Evolutionary conservation across 345 rosid genomes (phyloP).

Genomic region (Dipteronia dyeriana): DNA sequence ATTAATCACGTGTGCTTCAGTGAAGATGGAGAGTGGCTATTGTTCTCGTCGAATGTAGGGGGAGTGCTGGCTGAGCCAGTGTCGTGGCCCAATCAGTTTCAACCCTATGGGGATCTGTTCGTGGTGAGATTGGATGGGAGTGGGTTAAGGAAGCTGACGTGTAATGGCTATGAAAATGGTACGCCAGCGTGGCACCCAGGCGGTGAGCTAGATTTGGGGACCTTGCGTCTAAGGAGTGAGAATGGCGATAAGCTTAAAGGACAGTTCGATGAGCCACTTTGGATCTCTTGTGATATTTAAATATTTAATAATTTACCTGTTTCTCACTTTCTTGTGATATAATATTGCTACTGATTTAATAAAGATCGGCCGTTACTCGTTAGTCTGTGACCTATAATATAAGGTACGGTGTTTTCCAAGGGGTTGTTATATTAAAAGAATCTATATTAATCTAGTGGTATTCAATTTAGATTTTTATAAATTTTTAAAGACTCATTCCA

Average conservation of each 20-base stretch:
- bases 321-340: background rate
- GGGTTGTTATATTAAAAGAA: too few species aligned
- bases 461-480: too few species aligned
- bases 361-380: too few species aligned
- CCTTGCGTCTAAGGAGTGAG: slow-evolving; percentile 30
- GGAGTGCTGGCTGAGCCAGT: slow-evolving; percentile 79
- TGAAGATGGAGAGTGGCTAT: slow-evolving; percentile 66
- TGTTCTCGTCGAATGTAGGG: slow-evolving; percentile 63
- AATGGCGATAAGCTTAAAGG: slow-evolving; percentile 54
- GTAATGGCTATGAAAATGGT: slow-evolving; percentile 81
- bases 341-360: background rate
- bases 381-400: too few species aligned
- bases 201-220: slow-evolving; percentile 31
- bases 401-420: too few species aligned
- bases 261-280: slow-evolving; percentile 63
- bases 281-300: slow-evolving; percentile 64
- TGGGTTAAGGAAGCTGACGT: slow-evolving; percentile 78
- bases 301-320: slow-evolving; percentile 22
- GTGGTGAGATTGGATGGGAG: slow-evolving; percentile 62
- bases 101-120: slow-evolving; percentile 79
- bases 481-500: too few species aligned
- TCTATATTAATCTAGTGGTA: too few species aligned
- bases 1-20: slow-evolving; percentile 80
- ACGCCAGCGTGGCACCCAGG: slow-evolving; percentile 71
- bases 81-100: slow-evolving; percentile 79